A percentile compares a stretch with the other conserved stretches of the same genome.
These are phyloP conservation scores for Eucalyptus tenuipes DNA, from an alignment of 345 rosid genomes.

Conservation along the genomic window DNA sequence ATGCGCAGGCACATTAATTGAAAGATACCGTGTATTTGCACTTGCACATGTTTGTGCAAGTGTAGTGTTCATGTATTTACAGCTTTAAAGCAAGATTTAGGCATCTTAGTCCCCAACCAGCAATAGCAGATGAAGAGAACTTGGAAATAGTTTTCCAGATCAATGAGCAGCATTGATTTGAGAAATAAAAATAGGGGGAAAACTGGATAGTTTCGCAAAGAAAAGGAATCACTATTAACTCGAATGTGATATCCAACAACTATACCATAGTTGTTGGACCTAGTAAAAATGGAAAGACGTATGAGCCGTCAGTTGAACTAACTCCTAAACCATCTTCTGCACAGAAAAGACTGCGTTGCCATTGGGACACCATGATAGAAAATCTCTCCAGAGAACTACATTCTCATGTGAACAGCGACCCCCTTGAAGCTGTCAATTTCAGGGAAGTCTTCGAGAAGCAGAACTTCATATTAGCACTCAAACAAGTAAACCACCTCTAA, in stretches of 20 bases:
- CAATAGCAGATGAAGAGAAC: background rate
- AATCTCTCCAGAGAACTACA: constrained; percentile 30
- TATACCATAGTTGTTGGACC: background rate
- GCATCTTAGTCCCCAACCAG: background rate
- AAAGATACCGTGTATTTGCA: background rate
- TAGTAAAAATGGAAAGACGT: background rate
- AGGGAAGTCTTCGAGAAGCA: constrained; percentile 56
- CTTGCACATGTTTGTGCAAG: background rate
- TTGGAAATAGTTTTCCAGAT: background rate
- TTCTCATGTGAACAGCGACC: constrained; percentile 13
- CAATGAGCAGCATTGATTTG: background rate
- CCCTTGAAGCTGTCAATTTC: constrained; percentile 48
- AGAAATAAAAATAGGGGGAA: background rate
- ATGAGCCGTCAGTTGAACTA: background rate
- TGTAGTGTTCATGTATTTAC: background rate
- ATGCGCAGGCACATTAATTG: constrained; percentile 47
- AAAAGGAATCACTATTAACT: background rate
- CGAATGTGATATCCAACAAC: background rate
- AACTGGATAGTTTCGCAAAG: background rate
- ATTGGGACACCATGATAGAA: constrained; percentile 46
- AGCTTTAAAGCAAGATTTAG: background rate
- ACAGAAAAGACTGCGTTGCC: constrained; percentile 39
- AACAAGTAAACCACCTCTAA: constrained; percentile 31
- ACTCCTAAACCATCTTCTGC: background rate
- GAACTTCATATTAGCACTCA: constrained; percentile 63